Base-by-base conservation (phyloP, 140 eudicot genomes). In the Flaveria floridana region DNA sequence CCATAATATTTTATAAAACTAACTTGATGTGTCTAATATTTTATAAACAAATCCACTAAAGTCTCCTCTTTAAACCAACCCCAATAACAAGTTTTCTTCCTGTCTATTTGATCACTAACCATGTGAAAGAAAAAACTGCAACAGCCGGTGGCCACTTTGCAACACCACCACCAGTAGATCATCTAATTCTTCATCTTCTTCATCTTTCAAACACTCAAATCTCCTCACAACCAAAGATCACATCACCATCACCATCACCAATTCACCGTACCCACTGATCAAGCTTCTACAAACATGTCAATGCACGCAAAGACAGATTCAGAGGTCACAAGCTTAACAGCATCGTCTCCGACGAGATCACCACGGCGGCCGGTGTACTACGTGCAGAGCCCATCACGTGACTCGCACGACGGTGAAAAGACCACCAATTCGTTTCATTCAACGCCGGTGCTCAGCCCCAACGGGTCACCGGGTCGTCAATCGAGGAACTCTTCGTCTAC, bases 381-480 rank as follows among this genome's bases (percentile, higher is more conserved):
- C 87, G 99, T 94, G 34, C 99, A 94, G 78, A 87, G 95, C 69
- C 99, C 99, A 50, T 90, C 98, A 26, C 80, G 96, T 12, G 96
- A 92, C 79, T 90, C 99, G 0, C 99, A 94, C 82, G 97, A 90
- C 57, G 99, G 97, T 1, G 97, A 88, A 15, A 94, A 90, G 85
- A 90, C 96, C n/a, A 87, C 97, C 13, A 95, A 88, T 65, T 91
- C 96, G 7, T 91, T 90, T 78, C 99, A 95, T 72, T 95, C 99
- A 15, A 95, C 99, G 62, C 99, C 99, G 3, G 92, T 89, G 10
- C 86, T 90, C 64, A 94, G 96, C 79, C 99, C 99, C 47, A 88
- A 86, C 84, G 99, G 96, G 19, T 94, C 99, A 0, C 99, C 99
- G 62, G 88, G 99, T 30, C 99, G 87, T 26, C 96, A 91, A 71